Base-by-base conservation (phyloP, 2,329 filamentous ascomycete species). In the Lasiodiplodia gonubiensis region DNA sequence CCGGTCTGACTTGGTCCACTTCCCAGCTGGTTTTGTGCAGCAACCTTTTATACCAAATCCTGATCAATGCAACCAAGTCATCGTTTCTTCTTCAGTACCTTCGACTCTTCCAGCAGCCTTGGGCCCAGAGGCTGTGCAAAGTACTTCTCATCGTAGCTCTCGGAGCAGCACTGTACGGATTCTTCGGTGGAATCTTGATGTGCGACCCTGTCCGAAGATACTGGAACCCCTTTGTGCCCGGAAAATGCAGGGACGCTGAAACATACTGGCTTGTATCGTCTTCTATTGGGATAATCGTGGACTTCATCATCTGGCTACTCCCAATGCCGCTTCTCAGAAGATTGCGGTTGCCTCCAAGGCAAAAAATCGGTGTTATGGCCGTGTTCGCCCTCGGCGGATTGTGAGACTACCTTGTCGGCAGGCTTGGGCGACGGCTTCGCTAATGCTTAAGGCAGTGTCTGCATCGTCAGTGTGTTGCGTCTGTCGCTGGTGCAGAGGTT, bases 331-430 rank as follows among this genome's bases (percentile, higher is more conserved):
- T 78, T 3, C 68, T 79, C 25, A 71, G 70, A 55, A 72, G 70
- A 5, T 70, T 82, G 16, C 70, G 73, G 7, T 74, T 81, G 59
- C 73, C 75, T 2, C 69, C 57, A 35, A 70, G 69, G 4, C 76
- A 80, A 67, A 81, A 80, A 70, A 69, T 73, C 55, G 76, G 75
- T 21, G 68, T 82, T 2, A 72, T 75, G 14, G 69, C 72, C 6
- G 74, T 81, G 59, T 80, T 82, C 65, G 73, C 74, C 5, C 70
- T 81, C 37, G 79, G 78, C 42, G 72, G 72, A 10, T 76, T 79
- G 79, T 81, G 73, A 68, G 77, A 71, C 10, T 16, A 12, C 21
- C 18, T 21, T 23, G 42, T 30, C 2, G 5, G 30, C 10, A n/a
- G 30, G 11, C 23, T 21, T 14, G 14, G 16, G 8, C 18, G 10